These are phyloP conservation scores for Cladosporium sp. DNA, from an alignment of 2,329 filamentous ascomycete species.

Conservation along the genomic window DNA sequence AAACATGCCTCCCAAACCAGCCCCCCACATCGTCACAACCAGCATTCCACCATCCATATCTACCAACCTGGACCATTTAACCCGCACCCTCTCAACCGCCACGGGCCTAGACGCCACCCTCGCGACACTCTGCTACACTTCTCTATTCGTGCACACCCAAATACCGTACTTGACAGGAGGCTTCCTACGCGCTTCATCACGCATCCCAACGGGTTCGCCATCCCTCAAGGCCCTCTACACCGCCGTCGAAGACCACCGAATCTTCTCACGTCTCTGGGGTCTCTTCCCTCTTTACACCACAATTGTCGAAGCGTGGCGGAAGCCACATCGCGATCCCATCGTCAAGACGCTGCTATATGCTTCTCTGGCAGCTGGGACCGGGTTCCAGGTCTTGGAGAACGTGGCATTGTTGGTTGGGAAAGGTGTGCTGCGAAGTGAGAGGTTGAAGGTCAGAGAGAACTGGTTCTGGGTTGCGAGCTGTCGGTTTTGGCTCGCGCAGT, in stretches of 20 bases:
- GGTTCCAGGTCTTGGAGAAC: constrained; percentile 81
- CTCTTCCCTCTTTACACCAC: constrained; percentile 70
- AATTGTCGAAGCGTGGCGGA: constrained; percentile 43
- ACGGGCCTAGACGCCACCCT: constrained; percentile 38
- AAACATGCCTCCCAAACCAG: not conserved
- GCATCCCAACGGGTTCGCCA: constrained; percentile 35
- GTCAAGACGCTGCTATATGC: constrained; percentile 56
- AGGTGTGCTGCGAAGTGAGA: constrained; percentile 55
- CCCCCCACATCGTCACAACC: not conserved
- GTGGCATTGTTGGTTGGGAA: constrained; percentile 70
- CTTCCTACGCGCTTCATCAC: constrained; percentile 29
- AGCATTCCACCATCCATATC: not conserved
- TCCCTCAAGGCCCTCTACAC: constrained; percentile 47
- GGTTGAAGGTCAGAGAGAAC: constrained; percentile 44
- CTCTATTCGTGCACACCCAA: constrained; percentile 38
- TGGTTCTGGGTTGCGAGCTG: constrained; percentile 68
- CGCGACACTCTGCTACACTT: constrained; percentile 42
- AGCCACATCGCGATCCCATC: constrained; percentile 40
- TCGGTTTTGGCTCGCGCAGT: constrained; percentile 75
- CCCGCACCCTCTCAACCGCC: constrained; percentile 35
- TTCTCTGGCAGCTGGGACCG: constrained; percentile 63
- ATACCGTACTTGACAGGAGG: constrained; percentile 35
- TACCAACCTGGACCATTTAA: constrained; percentile 22
- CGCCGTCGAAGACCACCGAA: constrained; percentile 66
- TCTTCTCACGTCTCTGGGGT: constrained; percentile 72